Conservation (phyloP, 78 protist species). For the Dictyostelium intermedium region DNA sequence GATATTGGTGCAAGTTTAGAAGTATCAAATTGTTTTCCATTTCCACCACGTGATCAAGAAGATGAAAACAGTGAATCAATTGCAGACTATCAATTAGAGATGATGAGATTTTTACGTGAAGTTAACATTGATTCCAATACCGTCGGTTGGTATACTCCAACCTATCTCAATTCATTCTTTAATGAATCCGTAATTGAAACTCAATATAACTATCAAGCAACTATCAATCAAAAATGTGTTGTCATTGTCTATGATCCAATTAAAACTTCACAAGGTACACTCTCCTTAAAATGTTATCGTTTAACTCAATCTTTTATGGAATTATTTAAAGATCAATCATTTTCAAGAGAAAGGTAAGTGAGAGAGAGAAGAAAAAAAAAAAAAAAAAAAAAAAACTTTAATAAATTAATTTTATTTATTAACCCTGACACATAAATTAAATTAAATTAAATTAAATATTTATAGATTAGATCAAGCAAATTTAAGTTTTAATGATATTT, state of each 20-base stretch:
- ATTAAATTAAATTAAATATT: background rate
- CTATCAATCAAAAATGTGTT: conserved; percentile 80
- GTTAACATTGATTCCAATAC: conserved; percentile 88
- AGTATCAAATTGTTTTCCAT: conserved; percentile 88
- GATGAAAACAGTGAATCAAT: conserved; percentile 37
- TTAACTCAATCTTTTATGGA: conserved; percentile 82
- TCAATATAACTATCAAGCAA: conserved; percentile 88
- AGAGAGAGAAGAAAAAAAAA: too few relatives aligned
- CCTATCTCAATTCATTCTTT: conserved; percentile 82
- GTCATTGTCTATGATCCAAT: conserved; percentile 87
- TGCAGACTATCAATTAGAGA: conserved; percentile 79
- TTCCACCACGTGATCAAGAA: conserved; percentile 82
- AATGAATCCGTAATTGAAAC: conserved; percentile 82
- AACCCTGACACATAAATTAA: background rate
- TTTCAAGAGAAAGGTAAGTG: conserved; percentile 53
- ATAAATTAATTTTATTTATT: too few relatives aligned
- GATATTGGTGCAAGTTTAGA: conserved; percentile 81
- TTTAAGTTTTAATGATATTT: conserved; percentile 75
- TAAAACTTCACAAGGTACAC: conserved; percentile 85
- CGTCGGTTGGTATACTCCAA: conserved; percentile 92
- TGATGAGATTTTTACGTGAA: conserved; percentile 85
- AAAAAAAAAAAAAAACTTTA: background rate
- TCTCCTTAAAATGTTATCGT: conserved; percentile 87
- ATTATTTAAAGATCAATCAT: conserved; percentile 66
- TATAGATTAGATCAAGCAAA: conserved; percentile 42